Evolutionary conservation across 176 grass and related monocot species (phyloP).

Genomic region (Triticum timopheevii): DNA sequence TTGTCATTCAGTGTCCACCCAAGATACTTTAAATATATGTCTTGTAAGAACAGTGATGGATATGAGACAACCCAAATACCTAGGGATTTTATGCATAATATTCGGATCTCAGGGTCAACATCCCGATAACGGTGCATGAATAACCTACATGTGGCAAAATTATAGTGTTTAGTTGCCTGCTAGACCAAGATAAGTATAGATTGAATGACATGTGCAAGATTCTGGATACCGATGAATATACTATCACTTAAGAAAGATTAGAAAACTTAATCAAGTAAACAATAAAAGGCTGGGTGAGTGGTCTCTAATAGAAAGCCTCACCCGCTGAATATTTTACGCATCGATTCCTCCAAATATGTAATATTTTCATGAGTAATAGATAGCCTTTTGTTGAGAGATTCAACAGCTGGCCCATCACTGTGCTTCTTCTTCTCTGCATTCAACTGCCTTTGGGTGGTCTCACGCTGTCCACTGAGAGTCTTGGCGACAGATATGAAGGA

Average conservation of each 20-base stretch:
- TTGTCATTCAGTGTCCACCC: slow-evolving; percentile 99
- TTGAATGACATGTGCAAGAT: background rate
- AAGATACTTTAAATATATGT: slow-evolving; percentile 97
- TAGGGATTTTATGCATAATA: slow-evolving; percentile 86
- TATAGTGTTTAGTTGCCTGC: background rate
- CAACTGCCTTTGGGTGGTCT: slow-evolving; percentile 94
- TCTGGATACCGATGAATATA: background rate
- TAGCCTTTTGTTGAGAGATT: slow-evolving; percentile 87
- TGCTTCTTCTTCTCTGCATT: slow-evolving; percentile 93
- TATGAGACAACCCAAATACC: slow-evolving; percentile 92
- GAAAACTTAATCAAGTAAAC: background rate
- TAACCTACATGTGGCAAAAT: slow-evolving; percentile 51
- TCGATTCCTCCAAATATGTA: slow-evolving; percentile 77
- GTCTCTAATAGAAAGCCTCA: slow-evolving; percentile 44
- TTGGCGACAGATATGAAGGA: slow-evolving; percentile 93
- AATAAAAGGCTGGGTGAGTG: background rate
- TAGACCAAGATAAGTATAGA: background rate
- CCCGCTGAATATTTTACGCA: slow-evolving; percentile 93
- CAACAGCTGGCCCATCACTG: slow-evolving; percentile 78
- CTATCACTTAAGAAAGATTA: background rate
- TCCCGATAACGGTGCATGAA: slow-evolving; percentile 99
- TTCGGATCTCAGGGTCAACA: slow-evolving; percentile 91
- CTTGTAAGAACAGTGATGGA: slow-evolving; percentile 95
- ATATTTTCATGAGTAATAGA: slow-evolving; percentile 84
- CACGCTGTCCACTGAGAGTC: slow-evolving; percentile 81